These are phyloP conservation scores for Rhizophora mangle DNA, from an alignment of 345 rosid species.

Conservation along the genomic window DNA sequence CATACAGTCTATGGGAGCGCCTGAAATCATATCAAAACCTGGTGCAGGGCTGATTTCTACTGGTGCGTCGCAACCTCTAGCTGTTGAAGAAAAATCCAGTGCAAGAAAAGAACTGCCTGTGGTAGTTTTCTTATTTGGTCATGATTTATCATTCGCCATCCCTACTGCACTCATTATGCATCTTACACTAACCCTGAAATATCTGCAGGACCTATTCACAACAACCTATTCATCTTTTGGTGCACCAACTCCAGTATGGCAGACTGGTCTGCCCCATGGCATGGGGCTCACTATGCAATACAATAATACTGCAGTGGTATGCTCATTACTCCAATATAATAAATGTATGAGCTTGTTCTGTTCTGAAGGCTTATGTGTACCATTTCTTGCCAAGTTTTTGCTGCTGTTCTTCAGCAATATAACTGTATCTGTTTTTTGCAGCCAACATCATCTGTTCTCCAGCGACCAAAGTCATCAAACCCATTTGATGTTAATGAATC, in stretches of 20 bases:
- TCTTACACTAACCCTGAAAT: constrained; percentile 13
- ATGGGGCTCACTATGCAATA: constrained; percentile 61
- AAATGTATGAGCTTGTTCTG: constrained; percentile 12
- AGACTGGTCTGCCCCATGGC: constrained; percentile 57
- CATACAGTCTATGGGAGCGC: constrained; percentile 47
- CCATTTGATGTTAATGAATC: constrained; percentile 78
- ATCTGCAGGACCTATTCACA: constrained; percentile 74
- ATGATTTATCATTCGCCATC: not conserved
- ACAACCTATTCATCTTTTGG: constrained; percentile 49
- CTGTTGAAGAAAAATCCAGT: constrained; percentile 42
- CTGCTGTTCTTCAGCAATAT: constrained; percentile 37
- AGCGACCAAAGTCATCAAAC: constrained; percentile 56
- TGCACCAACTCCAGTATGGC: constrained; percentile 70
- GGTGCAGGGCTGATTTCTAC: constrained; percentile 29
- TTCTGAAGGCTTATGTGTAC: not conserved
- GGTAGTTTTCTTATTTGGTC: constrained; percentile 36
- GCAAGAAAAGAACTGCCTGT: constrained; percentile 75
- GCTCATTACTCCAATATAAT: constrained; percentile 14
- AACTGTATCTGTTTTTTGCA: constrained; percentile 25
- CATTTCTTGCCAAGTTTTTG: constrained; percentile 7
- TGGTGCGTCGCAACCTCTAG: constrained; percentile 35
- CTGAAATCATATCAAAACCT: constrained; percentile 28
- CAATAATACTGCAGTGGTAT: constrained; percentile 52
- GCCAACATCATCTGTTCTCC: constrained; percentile 54
- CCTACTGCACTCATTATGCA: constrained; percentile 14